A percentile compares a stretch with the other conserved stretches of the same genome.
These are phyloP conservation scores for Prunus mongolica DNA, from an alignment of 306 rosid species.

Conservation along the genomic window DNA sequence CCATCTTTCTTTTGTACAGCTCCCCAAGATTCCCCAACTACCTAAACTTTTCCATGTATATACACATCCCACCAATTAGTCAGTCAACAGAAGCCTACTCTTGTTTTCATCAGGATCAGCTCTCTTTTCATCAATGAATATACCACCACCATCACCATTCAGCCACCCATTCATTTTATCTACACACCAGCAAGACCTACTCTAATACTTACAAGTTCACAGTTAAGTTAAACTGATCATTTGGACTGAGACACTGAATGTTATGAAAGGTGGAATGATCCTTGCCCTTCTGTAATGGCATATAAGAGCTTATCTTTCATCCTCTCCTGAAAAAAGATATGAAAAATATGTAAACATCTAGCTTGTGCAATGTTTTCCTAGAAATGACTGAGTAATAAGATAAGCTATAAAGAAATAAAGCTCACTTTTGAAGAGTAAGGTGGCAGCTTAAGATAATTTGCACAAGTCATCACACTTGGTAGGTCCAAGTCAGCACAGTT, in stretches of 20 bases:
- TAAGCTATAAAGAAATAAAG: slow-evolving; percentile 13
- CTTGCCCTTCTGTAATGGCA: slow-evolving; percentile 95
- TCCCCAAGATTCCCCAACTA: slow-evolving; percentile 24
- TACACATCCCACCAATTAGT: slow-evolving; percentile 53
- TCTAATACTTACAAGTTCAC: slow-evolving; percentile 72
- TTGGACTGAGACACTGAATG: slow-evolving; percentile 14
- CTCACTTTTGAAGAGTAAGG: slow-evolving; percentile 87
- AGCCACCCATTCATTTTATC: slow-evolving; percentile 33
- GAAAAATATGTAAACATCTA: neutral
- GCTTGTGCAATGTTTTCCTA: neutral
- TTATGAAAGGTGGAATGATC: slow-evolving; percentile 96
- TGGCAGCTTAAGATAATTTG: slow-evolving; percentile 95
- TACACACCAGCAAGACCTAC: slow-evolving; percentile 48
- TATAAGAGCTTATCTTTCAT: slow-evolving; percentile 89
- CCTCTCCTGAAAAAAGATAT: slow-evolving; percentile 57
- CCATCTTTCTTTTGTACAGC: slow-evolving; percentile 34
- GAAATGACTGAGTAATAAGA: neutral
- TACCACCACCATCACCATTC: slow-evolving; percentile 23
- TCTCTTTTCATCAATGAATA: slow-evolving; percentile 28
- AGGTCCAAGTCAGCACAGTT: slow-evolving; percentile 68
- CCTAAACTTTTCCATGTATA: slow-evolving; percentile 42
- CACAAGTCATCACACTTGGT: slow-evolving; percentile 99
- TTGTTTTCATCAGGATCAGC: slow-evolving; percentile 36
- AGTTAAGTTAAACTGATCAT: slow-evolving; percentile 19
- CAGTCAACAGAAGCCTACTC: slow-evolving; percentile 48